Base-by-base conservation (phyloP, 257 asterid genomes). In the Craterostigma plantagineum region DNA sequence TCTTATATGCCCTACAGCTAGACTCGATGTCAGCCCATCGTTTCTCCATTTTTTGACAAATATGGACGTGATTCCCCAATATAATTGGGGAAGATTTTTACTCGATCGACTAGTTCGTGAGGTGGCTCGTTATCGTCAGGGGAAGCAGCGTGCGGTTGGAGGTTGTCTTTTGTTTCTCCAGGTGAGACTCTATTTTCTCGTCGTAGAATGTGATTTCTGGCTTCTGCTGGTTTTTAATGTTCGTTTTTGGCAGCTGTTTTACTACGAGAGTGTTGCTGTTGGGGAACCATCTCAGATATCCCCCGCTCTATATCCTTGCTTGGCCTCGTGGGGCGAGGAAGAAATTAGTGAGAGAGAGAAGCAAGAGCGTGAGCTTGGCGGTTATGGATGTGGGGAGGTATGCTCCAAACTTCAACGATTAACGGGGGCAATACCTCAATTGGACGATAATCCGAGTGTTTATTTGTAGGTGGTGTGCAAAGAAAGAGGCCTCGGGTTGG, bases 371-470 rank as follows among this genome's bases (percentile, higher is more conserved):
- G 92, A 82, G 65, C 93, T 82, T 45, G 98, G 98, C 11, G 93
- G 98, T 56, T 87, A 87, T 58, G 98, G 98, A 56, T 59, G 77
- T 40, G 98, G 98, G 55, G 98, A 87, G 98, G 95, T 87, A 76
- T 10, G 44, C 18, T 60, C 33, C 45, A 16, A 38, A 23, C 30
- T 23, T 23, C 30, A 23, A 6, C 14, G 38, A 30, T 33, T 0
- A 55, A 51, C 40, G 46, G 13, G 54, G 35, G 15, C 30, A 49
- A 43, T n/a, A n/a, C n/a, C n/a, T n/a, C n/a, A n/a, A n/a, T n/a
- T n/a, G 43, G 49, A 49, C 18, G 44, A 54, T 51, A 52, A 51
- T 49, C 34, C 42, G 12, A 17, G 27, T 44, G 33, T 57, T 56
- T 56, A 49, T 38, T 13, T 64, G 66, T 62, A 87, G 98, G 92